Evolutionary conservation across 495 filamentous ascomycete species (phyloP).

Genomic region (Geoglossum glabrum): DNA sequence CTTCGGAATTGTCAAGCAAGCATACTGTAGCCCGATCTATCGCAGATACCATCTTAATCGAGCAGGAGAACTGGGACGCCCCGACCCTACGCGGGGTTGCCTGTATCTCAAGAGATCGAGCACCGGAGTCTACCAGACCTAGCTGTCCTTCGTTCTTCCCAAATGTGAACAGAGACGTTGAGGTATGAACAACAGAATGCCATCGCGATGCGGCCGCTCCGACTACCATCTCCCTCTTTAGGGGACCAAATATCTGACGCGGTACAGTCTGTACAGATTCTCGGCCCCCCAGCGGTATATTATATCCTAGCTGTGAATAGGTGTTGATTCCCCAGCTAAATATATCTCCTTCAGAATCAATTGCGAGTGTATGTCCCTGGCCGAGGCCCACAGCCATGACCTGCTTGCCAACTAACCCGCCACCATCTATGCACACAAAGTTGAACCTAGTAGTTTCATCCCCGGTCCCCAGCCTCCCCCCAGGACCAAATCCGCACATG

Average conservation of each 20-base stretch:
- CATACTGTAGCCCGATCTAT: conserved; percentile 81
- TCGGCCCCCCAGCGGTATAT: conserved; percentile 40
- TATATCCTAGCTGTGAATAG: conserved; percentile 72
- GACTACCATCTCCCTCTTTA: conserved; percentile 67
- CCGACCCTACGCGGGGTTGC: conserved; percentile 67
- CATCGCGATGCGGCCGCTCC: conserved; percentile 81
- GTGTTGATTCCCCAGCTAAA: conserved; percentile 88
- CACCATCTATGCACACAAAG: conserved; percentile 59
- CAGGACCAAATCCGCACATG: conserved; percentile 77
- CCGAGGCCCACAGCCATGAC: conserved; percentile 59
- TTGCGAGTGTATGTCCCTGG: conserved; percentile 74
- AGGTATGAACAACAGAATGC: conserved; percentile 77
- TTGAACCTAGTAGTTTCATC: conserved; percentile 74
- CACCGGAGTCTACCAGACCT: conserved; percentile 84
- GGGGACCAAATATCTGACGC: conserved; percentile 71
- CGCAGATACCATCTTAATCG: conserved; percentile 63
- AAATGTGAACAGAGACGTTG: conserved; percentile 70
- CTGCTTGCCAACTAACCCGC: conserved; percentile 46
- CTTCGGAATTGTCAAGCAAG: conserved; percentile 66
- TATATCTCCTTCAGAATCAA: conserved; percentile 61
- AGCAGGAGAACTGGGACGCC: conserved; percentile 58
- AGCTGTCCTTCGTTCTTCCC: conserved; percentile 93
- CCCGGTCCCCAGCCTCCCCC: conserved; percentile 76
- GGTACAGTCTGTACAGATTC: conserved; percentile 63
- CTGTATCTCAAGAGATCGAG: conserved; percentile 69